These are phyloP conservation scores for Clavispora carvajalis DNA, from an alignment of 805 yeast genomes.

Conservation along the genomic window DNA sequence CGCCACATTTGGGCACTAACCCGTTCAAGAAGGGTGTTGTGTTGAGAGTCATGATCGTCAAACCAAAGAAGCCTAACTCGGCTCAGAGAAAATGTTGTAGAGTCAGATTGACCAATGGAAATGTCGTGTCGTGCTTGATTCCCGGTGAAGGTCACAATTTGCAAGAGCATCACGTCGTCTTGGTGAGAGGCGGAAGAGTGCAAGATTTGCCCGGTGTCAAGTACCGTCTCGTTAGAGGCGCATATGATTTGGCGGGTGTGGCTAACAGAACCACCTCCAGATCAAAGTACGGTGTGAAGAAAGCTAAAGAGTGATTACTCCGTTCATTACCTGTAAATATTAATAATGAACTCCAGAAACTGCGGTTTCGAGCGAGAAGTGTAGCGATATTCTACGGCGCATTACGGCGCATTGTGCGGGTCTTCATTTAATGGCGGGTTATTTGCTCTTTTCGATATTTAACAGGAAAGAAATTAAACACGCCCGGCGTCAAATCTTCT, in stretches of 20 bases:
- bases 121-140: slow-evolving; percentile 83
- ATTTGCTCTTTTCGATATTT: not conserved
- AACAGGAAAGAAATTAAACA: not conserved
- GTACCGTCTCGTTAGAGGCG: slow-evolving; percentile 90
- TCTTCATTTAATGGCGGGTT: not conserved
- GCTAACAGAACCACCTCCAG: slow-evolving; percentile 88
- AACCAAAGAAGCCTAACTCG: slow-evolving; percentile 98
- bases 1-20: slow-evolving; percentile 78
- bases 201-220: slow-evolving; percentile 98
- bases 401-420: too few relatives aligned
- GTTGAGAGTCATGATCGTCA: slow-evolving; percentile 85
- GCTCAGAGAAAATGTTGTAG: slow-evolving; percentile 97
- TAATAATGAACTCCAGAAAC: too few relatives aligned
- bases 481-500: slow-evolving; percentile 47
- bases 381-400: not conserved
- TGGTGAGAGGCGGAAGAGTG: slow-evolving; percentile 96
- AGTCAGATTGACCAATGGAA: slow-evolving; percentile 88
- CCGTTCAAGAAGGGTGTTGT: slow-evolving; percentile 95
- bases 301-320: slow-evolving; percentile 41
- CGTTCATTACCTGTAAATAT: slow-evolving; percentile 3
- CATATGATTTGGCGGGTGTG: slow-evolving; percentile 88
- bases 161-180: slow-evolving; percentile 95
- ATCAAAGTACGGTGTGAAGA: slow-evolving; percentile 91
- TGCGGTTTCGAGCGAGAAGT: too few relatives aligned
- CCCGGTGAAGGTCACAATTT: slow-evolving; percentile 99